Evolutionary conservation across 768 basidiomycete genomes (phyloP).

Genomic region (Boletus vinaceobasis): DNA sequence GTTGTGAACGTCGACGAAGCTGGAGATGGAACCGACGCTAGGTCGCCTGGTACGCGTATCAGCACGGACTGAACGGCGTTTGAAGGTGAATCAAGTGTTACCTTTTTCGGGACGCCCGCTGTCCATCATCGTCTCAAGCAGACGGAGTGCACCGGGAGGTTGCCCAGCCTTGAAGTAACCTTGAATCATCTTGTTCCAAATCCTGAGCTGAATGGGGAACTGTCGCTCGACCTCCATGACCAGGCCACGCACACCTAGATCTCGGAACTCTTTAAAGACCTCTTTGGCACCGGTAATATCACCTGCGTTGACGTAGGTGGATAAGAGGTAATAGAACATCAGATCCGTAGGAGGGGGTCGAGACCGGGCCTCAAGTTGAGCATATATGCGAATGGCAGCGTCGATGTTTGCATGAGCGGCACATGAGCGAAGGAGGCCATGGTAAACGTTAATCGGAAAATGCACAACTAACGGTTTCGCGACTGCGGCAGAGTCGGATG

Average conservation of each 20-base stretch:
- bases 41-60: slow-evolving; percentile 13
- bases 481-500: slow-evolving; percentile 9
- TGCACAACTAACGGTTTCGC: slow-evolving; percentile 6
- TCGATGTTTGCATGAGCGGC: slow-evolving; percentile 54
- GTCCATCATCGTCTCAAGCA: slow-evolving; percentile 72
- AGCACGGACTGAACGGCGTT: neutral
- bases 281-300: slow-evolving; percentile 51
- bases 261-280: slow-evolving; percentile 59
- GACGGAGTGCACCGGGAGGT: slow-evolving; percentile 57
- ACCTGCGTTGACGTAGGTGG: slow-evolving; percentile 50
- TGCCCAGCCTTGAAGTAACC: slow-evolving; percentile 65
- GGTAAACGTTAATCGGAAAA: slow-evolving; percentile 43
- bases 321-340: slow-evolving; percentile 55
- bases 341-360: slow-evolving; percentile 30
- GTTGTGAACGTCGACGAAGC: slow-evolving; percentile 59
- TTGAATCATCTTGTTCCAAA: slow-evolving; percentile 77
- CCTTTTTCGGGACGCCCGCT: slow-evolving; percentile 26
- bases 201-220: slow-evolving; percentile 39
- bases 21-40: slow-evolving; percentile 49
- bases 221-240: slow-evolving; percentile 17
- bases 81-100: neutral
- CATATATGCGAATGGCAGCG: slow-evolving; percentile 62
- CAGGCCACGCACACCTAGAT: slow-evolving; percentile 37
- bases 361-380: slow-evolving; percentile 49
- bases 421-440: slow-evolving; percentile 58